Base-by-base conservation (phyloP, 2,329 filamentous ascomycete species). In the Sordariomycetes sp. region DNA sequence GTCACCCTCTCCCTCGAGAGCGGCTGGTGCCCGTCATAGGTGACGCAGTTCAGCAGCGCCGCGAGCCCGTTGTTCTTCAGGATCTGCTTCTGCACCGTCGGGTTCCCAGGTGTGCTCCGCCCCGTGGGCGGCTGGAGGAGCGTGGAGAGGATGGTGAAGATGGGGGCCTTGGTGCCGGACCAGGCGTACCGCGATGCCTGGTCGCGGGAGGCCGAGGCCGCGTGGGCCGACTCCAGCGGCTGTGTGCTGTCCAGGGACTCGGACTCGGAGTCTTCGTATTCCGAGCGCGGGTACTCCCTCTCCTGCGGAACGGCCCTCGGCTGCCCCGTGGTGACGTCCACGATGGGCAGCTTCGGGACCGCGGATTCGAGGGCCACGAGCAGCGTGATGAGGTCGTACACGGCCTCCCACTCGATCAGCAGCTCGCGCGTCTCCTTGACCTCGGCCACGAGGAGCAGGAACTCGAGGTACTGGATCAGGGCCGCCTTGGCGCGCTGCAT, bases 401-500 rank as follows among this genome's bases (percentile, higher is more conserved):
- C 85, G 46, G 91, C 86, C 69, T 97, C 90, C 89, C 93, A 97
- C 62, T 96, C 87, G 55, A 95, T 89, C 46, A 97, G 80, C 61
- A 95, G 86, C 50, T 84, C 81, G 62, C 95, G 89, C 76, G 90
- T 90, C 55, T 90, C 87, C 51, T 86, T 80, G 65, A 93, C 88
- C 67, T 96, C 92, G 0, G 90, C 91, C 32, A 96, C 82, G 0
- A 94, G 92, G 18, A 88, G 90, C 58, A 97, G 88, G 69, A 97
- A 96, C 65, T 97, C 92, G 1, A 97, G 82, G 67, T 96, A 96
- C 70, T 97, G 92, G 56, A 92, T 90, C 1, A 97, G 83, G 0
- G 93, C 93, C 67, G 97, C 93, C 69, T 96, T 96, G 60, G 95
- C 93, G 16, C 93, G 85, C 69, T 97, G 93, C 88, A 97, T 96